phyloP scores from a whole-genome alignment of 1,284 basidiomycete species.

The Trichosporon sp. region DNA sequence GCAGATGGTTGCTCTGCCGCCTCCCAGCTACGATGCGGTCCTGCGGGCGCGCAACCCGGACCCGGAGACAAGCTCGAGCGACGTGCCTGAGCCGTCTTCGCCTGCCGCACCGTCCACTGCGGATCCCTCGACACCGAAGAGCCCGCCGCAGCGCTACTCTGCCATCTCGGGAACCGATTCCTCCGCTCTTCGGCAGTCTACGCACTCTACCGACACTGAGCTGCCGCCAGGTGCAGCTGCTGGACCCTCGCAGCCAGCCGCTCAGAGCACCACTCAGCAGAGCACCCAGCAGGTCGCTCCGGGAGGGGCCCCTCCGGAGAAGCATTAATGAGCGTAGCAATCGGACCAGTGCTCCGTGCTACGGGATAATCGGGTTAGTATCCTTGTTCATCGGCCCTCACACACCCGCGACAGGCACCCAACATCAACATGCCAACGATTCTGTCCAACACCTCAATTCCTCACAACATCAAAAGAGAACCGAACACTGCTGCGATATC shows the following conservation, averaged over 20 bases:
- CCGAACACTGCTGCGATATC: not conserved
- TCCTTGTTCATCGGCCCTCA: too few species aligned
- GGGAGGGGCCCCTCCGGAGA: too few species aligned
- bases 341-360: too few species aligned
- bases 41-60: not conserved
- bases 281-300: too few species aligned
- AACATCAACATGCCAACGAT: too few species aligned
- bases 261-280: too few species aligned
- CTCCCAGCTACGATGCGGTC: not conserved
- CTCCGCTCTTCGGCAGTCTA: not conserved
- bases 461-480: not conserved
- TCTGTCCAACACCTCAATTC: not conserved
- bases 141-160: not conserved
- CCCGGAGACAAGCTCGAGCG: not conserved
- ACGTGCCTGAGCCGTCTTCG: not conserved
- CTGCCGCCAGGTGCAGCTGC: not conserved
- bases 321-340: not conserved
- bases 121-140: not conserved
- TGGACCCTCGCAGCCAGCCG: not conserved
- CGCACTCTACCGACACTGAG: not conserved
- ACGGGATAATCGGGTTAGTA: too few species aligned
- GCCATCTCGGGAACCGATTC: not conserved
- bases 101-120: not conserved
- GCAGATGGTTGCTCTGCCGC: not conserved
- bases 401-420: too few species aligned